phyloP scores from a whole-genome alignment of 441 rosid species.

The Adansonia rubrostipa region DNA sequence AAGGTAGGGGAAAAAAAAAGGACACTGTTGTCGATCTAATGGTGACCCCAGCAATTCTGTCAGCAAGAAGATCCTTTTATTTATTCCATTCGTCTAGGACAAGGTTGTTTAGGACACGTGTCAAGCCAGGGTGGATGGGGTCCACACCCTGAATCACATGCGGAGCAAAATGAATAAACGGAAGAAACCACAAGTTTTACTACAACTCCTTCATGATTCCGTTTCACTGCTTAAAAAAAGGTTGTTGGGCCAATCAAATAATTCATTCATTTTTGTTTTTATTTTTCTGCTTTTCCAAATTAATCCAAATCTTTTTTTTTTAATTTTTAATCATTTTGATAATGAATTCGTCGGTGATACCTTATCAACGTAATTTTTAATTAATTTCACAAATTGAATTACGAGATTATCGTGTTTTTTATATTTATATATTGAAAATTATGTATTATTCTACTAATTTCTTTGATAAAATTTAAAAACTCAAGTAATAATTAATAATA shows the following conservation, averaged over 20 bases:
- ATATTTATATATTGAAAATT: too few relatives aligned
- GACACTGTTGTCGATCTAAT: background rate
- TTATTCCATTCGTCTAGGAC: slow-evolving; percentile 26
- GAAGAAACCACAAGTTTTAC: background rate
- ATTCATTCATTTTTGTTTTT: background rate
- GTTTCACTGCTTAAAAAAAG: too few relatives aligned
- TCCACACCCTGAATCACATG: slow-evolving; percentile 28
- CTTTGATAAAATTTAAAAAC: too few relatives aligned
- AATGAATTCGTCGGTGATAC: background rate
- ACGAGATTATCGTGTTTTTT: too few relatives aligned
- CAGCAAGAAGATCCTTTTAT: slow-evolving; percentile 19
- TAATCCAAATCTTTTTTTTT: background rate
- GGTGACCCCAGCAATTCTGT: slow-evolving; percentile 18
- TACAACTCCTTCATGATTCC: background rate
- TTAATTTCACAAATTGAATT: too few relatives aligned
- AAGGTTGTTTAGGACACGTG: slow-evolving; percentile 18
- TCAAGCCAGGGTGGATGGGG: slow-evolving; percentile 27
- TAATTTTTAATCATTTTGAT: background rate
- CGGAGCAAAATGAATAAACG: background rate
- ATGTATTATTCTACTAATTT: too few relatives aligned
- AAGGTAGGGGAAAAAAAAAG: background rate
- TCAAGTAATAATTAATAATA: too few relatives aligned
- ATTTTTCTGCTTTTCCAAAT: background rate
- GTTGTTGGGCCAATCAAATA: background rate
- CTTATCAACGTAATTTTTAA: too few relatives aligned